These are phyloP conservation scores for Silybum marianum DNA, from an alignment of 129 eudicot species.

Conservation along the genomic window DNA sequence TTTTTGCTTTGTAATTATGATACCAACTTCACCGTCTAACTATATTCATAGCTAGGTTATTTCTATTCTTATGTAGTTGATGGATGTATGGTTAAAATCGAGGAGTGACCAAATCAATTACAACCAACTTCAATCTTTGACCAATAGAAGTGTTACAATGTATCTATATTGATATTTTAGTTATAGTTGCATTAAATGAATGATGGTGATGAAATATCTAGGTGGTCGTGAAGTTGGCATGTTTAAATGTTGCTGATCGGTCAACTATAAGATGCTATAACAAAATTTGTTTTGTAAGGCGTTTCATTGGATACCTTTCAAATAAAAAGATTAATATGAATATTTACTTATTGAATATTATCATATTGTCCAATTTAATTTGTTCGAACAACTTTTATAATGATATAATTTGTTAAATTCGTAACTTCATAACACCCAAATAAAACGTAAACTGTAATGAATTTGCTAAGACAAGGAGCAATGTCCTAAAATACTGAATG, in stretches of 20 bases:
- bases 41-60: neutral
- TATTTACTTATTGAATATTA: neutral
- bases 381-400: neutral
- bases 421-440: neutral
- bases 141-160: too few relatives aligned
- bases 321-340: neutral
- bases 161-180: neutral
- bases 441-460: too few relatives aligned
- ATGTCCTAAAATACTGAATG: neutral
- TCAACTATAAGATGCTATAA: neutral
- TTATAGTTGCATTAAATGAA: neutral
- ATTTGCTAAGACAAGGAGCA: too few relatives aligned
- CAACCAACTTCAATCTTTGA: neutral
- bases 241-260: neutral
- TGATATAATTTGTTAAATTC: neutral
- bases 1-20: neutral
- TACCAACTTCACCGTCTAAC: neutral
- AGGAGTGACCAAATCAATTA: too few relatives aligned
- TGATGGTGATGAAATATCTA: neutral
- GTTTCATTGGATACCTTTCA: too few relatives aligned
- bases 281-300: too few relatives aligned
- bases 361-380: neutral
- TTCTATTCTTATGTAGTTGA: neutral
- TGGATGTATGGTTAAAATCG: too few relatives aligned
- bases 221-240: neutral